These are phyloP conservation scores for Cronartium quercuum DNA, from an alignment of 1,284 basidiomycete genomes.

Conservation along the genomic window DNA sequence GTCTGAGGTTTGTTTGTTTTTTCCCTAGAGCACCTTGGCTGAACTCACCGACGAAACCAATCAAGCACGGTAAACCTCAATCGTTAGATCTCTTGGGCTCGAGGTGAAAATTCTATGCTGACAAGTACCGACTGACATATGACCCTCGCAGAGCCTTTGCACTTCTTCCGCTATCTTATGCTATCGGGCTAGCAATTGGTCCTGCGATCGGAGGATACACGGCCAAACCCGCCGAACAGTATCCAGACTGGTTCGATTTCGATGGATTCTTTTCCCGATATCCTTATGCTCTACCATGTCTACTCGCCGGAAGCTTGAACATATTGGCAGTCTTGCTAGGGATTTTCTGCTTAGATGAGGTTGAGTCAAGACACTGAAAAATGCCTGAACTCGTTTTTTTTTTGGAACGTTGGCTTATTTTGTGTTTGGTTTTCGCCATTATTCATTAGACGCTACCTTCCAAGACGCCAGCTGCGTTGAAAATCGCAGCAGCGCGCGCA, in stretches of 20 bases:
- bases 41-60: constrained; percentile 21
- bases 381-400: neutral
- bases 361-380: neutral
- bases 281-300: constrained; percentile 15
- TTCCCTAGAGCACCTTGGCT: neutral
- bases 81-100: too few species aligned
- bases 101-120: too few species aligned
- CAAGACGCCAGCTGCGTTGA: constrained; percentile 5
- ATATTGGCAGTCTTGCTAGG: neutral
- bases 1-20: neutral
- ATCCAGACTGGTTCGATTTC: neutral
- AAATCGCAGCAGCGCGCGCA: neutral
- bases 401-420: neutral
- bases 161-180: constrained; percentile 2
- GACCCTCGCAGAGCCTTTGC: constrained; percentile 3
- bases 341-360: constrained; percentile 5
- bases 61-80: neutral
- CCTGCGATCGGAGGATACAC: constrained; percentile 7
- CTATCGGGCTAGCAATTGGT: constrained; percentile 2
- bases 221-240: constrained; percentile 9
- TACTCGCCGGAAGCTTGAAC: constrained; percentile 3
- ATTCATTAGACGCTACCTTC: neutral
- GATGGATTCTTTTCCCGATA: neutral
- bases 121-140: too few species aligned
- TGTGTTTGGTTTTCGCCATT: neutral